phyloP scores from a whole-genome alignment of 2,329 filamentous ascomycete species.

The Metarhizium guizhouense region DNA sequence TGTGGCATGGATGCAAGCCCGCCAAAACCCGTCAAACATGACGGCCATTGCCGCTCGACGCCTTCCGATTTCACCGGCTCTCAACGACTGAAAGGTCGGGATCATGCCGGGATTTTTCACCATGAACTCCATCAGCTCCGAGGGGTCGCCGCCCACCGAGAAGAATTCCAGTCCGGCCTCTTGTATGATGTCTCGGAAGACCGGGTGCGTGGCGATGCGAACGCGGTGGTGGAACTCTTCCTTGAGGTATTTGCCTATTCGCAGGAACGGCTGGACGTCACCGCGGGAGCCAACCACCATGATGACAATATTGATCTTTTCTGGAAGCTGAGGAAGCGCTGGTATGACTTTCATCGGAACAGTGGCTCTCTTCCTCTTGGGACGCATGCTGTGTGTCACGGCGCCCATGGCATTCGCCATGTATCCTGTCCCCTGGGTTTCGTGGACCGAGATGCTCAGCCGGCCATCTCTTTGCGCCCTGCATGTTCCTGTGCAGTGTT shows the following conservation, averaged over 20 bases:
- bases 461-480: no score
- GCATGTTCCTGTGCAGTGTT: no score
- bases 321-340: conserved; percentile 14
- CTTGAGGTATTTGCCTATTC: conserved; percentile 63
- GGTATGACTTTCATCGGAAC: no score
- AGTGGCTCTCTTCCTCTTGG: no score
- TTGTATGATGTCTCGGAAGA: conserved; percentile 67
- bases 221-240: conserved; percentile 63
- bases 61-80: conserved; percentile 61
- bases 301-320: conserved; percentile 66
- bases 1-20: conserved; percentile 64
- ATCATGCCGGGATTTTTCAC: conserved; percentile 76
- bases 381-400: no score
- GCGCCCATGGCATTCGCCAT: no score
- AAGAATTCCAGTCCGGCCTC: conserved; percentile 66
- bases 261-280: conserved; percentile 73
- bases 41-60: conserved; percentile 63
- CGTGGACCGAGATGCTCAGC: no score
- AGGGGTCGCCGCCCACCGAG: conserved; percentile 68
- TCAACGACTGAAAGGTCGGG: conserved; percentile 62
- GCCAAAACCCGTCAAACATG: conserved; percentile 79
- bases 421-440: no score
- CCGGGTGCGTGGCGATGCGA: conserved; percentile 69
- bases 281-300: conserved; percentile 77
- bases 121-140: conserved; percentile 82